Conservation (phyloP, 305 asterid species). For the Fraxinus angustifolia region DNA sequence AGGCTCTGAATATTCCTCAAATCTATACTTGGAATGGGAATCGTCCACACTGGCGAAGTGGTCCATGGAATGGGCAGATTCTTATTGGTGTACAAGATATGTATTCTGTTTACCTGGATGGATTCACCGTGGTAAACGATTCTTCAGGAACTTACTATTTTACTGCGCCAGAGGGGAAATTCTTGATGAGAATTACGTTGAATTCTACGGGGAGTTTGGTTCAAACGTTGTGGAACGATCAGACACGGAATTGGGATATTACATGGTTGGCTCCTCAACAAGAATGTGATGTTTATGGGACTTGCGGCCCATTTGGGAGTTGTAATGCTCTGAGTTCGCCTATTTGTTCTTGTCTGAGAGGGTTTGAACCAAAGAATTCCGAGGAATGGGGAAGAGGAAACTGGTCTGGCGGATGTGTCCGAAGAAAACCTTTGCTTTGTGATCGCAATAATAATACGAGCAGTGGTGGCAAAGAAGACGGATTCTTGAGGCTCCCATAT, state of each 20-base stretch:
- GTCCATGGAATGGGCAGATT: conserved; percentile 48
- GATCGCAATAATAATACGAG: background rate
- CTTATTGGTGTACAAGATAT: conserved; percentile 38
- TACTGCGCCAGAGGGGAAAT: conserved; percentile 23
- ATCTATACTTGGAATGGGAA: conserved; percentile 31
- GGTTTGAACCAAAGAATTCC: conserved; percentile 41
- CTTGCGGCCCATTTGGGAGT: conserved; percentile 34
- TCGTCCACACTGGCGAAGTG: conserved; percentile 39
- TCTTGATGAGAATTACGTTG: conserved; percentile 27
- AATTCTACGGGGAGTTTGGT: conserved; percentile 26
- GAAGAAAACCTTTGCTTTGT: conserved; percentile 36
- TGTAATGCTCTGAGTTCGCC: conserved; percentile 23
- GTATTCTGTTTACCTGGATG: conserved; percentile 37
- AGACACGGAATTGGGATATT: conserved; percentile 25
- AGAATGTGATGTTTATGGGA: conserved; percentile 29
- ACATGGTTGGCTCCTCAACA: conserved; percentile 21
- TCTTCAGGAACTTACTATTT: conserved; percentile 21
- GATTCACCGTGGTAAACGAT: conserved; percentile 28
- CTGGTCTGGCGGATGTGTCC: conserved; percentile 53
- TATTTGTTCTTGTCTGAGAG: conserved; percentile 42
- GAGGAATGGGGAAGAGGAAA: conserved; percentile 53
- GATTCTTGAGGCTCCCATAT: conserved; percentile 34
- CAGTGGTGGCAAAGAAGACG: conserved; percentile 28
- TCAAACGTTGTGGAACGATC: conserved; percentile 22
- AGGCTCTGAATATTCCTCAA: conserved; percentile 24